phyloP scores from a whole-genome alignment of 2,329 filamentous ascomycete genomes.

The Clonostachys chloroleuca region DNA sequence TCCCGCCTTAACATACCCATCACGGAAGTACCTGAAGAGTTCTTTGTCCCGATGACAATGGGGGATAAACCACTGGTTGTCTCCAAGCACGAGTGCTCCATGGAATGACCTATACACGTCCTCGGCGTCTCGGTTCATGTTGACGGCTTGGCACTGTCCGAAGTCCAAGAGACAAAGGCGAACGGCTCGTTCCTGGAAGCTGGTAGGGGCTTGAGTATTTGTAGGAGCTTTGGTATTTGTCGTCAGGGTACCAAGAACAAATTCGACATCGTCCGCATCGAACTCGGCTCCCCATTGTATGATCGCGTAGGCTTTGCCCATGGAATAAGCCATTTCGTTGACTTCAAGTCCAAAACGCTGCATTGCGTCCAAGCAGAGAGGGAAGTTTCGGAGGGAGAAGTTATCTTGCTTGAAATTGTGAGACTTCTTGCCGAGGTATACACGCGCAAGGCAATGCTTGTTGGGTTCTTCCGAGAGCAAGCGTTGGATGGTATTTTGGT shows the following conservation, averaged over 20 bases:
- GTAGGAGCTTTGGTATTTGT: constrained; percentile 1
- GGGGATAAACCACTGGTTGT: constrained; percentile 14
- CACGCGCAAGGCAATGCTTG: constrained; percentile 12
- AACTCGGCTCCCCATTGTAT: constrained; percentile 12
- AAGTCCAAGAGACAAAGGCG: constrained; percentile 12
- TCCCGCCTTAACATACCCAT: constrained; percentile 8
- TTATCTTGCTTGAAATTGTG: background rate
- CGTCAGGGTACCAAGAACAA: constrained; percentile 11
- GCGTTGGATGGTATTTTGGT: background rate
- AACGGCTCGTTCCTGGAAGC: constrained; percentile 5
- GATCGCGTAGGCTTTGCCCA: constrained; percentile 12
- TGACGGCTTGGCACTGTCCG: constrained; percentile 11
- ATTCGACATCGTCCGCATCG: constrained; percentile 13
- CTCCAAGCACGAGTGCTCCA: constrained; percentile 12
- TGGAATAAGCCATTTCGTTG: constrained; percentile 4
- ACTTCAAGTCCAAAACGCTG: constrained; percentile 5
- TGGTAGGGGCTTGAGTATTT: constrained; percentile 3
- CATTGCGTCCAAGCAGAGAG: constrained; percentile 5
- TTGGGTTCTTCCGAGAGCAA: constrained; percentile 6
- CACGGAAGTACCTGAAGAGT: constrained; percentile 8
- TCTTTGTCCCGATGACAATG: constrained; percentile 6
- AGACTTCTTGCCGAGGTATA: constrained; percentile 7
- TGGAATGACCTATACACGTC: constrained; percentile 13
- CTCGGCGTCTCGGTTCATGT: constrained; percentile 5
- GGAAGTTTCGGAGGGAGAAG: constrained; percentile 6